Evolutionary conservation across 192 early-diverging fungal genomes (phyloP).

Genomic region (Chytriomyces hyalinus): DNA sequence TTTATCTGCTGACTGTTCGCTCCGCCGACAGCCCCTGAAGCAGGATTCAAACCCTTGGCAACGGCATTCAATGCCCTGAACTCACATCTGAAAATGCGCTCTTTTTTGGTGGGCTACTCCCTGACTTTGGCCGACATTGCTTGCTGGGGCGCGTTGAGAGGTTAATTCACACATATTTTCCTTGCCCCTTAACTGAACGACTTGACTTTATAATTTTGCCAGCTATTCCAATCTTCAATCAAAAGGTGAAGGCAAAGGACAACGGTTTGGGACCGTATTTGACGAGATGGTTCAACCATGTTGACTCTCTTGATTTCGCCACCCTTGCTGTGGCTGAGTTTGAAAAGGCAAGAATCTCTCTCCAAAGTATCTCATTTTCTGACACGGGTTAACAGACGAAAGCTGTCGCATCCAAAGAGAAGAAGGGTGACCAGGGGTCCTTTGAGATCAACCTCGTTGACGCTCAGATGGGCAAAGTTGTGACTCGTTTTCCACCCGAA

Average conservation of each 20-base stretch:
- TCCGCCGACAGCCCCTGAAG: conserved; percentile 47
- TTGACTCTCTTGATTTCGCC: conserved; percentile 65
- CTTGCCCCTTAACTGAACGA: background rate
- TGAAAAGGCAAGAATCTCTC: conserved; percentile 52
- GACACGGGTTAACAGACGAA: conserved; percentile 14
- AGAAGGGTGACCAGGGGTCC: conserved; percentile 79
- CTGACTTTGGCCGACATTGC: conserved; percentile 81
- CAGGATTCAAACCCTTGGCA: conserved; percentile 76
- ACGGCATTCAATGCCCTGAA: conserved; percentile 73
- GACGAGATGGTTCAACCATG: conserved; percentile 79
- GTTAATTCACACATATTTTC: conserved; percentile 35
- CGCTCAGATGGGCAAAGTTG: conserved; percentile 85
- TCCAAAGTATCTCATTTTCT: conserved; percentile 45
- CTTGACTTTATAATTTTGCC: background rate
- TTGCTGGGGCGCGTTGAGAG: conserved; percentile 85
- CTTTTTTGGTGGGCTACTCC: conserved; percentile 79
- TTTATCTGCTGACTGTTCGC: too few relatives aligned
- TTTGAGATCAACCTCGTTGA: conserved; percentile 90
- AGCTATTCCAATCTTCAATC: conserved; percentile 79
- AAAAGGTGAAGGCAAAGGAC: conserved; percentile 73
- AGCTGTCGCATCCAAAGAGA: conserved; percentile 34
- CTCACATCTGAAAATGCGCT: conserved; percentile 81
- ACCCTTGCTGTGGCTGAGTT: conserved; percentile 52
- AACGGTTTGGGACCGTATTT: conserved; percentile 74
- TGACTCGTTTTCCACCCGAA: conserved; percentile 98